phyloP scores from a whole-genome alignment of 2,329 filamentous ascomycete species.

The Alternaria longipes region DNA sequence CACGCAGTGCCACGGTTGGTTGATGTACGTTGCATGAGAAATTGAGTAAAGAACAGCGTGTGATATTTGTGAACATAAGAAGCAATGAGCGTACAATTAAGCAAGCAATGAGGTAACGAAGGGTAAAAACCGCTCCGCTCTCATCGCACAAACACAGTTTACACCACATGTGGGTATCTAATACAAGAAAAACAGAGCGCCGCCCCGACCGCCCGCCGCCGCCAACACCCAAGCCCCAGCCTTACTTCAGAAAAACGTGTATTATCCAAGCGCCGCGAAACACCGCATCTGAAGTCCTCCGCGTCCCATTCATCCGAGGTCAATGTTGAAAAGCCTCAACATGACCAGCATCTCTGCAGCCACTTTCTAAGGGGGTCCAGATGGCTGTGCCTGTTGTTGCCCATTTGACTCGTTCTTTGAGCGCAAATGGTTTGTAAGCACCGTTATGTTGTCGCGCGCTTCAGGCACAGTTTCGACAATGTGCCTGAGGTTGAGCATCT shows the following conservation, averaged over 20 bases:
- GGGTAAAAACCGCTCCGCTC: neutral
- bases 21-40: neutral
- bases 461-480: slow-evolving; percentile 73
- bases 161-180: slow-evolving; percentile 20
- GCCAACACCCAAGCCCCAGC: neutral
- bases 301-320: neutral
- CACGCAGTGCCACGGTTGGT: neutral
- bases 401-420: slow-evolving; percentile 18
- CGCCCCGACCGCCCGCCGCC: neutral
- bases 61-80: neutral
- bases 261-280: slow-evolving; percentile 4
- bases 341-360: neutral
- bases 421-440: slow-evolving; percentile 35
- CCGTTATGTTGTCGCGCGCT: slow-evolving; percentile 66
- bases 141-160: slow-evolving; percentile 1
- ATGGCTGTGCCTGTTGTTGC: slow-evolving; percentile 12
- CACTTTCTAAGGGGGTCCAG: slow-evolving; percentile 8
- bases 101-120: neutral
- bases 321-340: neutral
- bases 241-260: neutral
- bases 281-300: neutral
- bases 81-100: slow-evolving; percentile 7
- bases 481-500: slow-evolving; percentile 76
- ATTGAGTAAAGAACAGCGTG: neutral
- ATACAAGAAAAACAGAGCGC: slow-evolving; percentile 8